These are phyloP conservation scores for Biscogniauxia marginata DNA, from an alignment of 2,329 filamentous ascomycete species.

Conservation along the genomic window DNA sequence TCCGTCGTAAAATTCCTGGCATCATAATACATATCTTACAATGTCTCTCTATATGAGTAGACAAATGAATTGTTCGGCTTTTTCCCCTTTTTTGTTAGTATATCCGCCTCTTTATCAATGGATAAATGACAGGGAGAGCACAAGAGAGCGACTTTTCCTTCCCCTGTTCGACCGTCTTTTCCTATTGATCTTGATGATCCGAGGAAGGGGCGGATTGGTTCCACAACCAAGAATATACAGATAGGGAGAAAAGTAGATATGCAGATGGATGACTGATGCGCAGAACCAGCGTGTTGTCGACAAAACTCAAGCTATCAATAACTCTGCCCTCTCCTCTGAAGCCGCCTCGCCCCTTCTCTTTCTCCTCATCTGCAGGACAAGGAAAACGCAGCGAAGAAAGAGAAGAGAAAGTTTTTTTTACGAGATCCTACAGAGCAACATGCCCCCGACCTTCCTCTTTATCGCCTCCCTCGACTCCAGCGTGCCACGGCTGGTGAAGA, in stretches of 20 bases:
- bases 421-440: conserved; percentile 69
- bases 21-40: background rate
- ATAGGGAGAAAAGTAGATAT: background rate
- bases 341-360: too few species aligned
- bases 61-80: background rate
- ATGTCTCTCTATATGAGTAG: background rate
- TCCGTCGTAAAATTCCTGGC: background rate
- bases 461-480: conserved; percentile 82
- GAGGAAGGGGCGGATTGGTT: too few species aligned
- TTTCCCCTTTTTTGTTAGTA: background rate
- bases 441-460: conserved; percentile 75
- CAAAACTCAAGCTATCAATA: background rate
- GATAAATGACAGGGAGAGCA: too few species aligned
- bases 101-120: background rate
- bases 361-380: background rate
- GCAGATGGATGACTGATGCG: too few species aligned
- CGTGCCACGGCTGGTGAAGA: conserved; percentile 74
- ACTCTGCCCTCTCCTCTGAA: background rate
- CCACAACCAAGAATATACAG: too few species aligned
- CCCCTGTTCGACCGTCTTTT: too few species aligned
- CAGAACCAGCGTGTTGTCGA: background rate
- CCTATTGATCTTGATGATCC: too few species aligned
- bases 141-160: too few species aligned
- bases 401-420: too few species aligned
- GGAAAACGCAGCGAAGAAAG: background rate